phyloP scores from a whole-genome alignment of 768 basidiomycete genomes.

The Agaricus sinodeliciosus region DNA sequence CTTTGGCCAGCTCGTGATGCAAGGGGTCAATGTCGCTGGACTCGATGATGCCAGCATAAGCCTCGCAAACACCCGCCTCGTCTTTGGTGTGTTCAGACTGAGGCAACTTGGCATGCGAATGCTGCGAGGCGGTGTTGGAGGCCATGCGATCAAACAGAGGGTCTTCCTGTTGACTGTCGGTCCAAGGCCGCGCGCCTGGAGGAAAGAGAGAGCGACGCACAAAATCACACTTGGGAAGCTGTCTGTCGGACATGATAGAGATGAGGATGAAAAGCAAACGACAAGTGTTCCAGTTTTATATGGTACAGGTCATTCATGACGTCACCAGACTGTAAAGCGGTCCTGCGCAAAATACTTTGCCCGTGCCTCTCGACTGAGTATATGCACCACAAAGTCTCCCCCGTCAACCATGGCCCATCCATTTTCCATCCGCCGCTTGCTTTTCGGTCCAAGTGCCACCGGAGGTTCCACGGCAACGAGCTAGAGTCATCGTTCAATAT shows the following conservation, averaged over 20 bases:
- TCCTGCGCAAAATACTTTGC: slow-evolving; percentile 55
- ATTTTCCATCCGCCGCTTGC: slow-evolving; percentile 51
- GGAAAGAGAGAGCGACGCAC: slow-evolving; percentile 30
- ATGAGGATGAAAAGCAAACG: slow-evolving; percentile 21
- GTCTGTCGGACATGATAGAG: slow-evolving; percentile 11
- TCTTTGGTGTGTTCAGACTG: slow-evolving; percentile 20
- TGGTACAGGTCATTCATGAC: background rate
- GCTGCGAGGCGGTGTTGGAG: background rate
- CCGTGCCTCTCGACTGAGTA: slow-evolving; percentile 59
- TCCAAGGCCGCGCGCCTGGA: background rate
- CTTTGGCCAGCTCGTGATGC: slow-evolving; percentile 36
- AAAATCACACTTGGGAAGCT: slow-evolving; percentile 39
- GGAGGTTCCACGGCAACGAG: slow-evolving; percentile 53
- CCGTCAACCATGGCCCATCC: slow-evolving; percentile 86
- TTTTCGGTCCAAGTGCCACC: slow-evolving; percentile 55
- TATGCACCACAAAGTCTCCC: slow-evolving; percentile 74
- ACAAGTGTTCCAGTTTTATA: slow-evolving; percentile 2
- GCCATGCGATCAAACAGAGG: background rate
- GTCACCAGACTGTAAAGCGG: background rate
- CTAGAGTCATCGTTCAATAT: slow-evolving; percentile 26
- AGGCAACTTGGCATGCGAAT: background rate
- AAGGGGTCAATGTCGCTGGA: slow-evolving; percentile 46
- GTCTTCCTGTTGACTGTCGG: slow-evolving; percentile 21
- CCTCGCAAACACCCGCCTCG: slow-evolving; percentile 44
- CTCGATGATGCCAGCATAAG: slow-evolving; percentile 51